phyloP scores from a whole-genome alignment of 441 rosid genomes.

The Cnidoscolus chayamansa region DNA sequence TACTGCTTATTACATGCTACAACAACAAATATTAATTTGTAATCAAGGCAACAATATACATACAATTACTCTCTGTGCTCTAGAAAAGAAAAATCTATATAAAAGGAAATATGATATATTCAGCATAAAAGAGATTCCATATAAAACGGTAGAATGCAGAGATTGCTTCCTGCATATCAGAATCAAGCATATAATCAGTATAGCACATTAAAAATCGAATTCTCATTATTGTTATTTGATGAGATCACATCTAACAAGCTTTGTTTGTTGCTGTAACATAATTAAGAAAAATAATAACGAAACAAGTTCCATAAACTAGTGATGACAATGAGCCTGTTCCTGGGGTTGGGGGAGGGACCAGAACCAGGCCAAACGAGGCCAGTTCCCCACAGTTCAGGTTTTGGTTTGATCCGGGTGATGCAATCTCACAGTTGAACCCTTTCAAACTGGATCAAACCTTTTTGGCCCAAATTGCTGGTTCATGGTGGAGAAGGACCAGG shows the following conservation, averaged over 20 bases:
- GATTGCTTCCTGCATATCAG: constrained; percentile 74
- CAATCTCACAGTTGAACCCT: too few species aligned
- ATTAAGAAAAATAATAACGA: neutral
- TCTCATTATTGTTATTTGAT: neutral
- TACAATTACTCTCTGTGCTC: neutral
- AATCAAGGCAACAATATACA: constrained; percentile 12
- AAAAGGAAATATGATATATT: constrained; percentile 81
- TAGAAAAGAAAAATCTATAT: constrained; percentile 31
- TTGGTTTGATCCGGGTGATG: too few species aligned
- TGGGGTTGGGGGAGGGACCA: too few species aligned
- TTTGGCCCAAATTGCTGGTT: too few species aligned
- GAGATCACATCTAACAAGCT: neutral
- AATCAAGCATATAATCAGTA: constrained; percentile 16
- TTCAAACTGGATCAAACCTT: too few species aligned
- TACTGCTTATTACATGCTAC: neutral
- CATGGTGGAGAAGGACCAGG: too few species aligned
- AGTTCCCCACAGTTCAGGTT: too few species aligned
- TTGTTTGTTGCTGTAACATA: neutral
- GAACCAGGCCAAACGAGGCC: too few species aligned
- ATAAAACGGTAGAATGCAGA: constrained; percentile 70
- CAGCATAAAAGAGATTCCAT: constrained; percentile 92
- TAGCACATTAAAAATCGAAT: neutral
- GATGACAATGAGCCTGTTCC: too few species aligned
- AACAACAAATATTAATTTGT: constrained; percentile 7
- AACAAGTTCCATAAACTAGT: neutral